These are phyloP conservation scores for Candida pini DNA, from an alignment of 805 yeast genomes.

Conservation along the genomic window DNA sequence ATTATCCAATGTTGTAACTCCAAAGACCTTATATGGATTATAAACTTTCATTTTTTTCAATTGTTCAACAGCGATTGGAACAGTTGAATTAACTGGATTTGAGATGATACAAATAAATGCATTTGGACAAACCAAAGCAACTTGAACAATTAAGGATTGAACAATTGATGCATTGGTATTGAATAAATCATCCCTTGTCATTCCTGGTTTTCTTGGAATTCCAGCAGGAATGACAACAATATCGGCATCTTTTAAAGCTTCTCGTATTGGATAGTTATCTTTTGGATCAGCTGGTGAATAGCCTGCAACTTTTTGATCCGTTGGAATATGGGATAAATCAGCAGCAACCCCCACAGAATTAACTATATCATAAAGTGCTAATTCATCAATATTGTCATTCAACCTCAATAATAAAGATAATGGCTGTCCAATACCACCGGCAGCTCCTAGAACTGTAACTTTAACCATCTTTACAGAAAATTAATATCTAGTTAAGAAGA, in stretches of 20 bases:
- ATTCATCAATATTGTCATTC: constrained; percentile 53
- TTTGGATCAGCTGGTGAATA: constrained; percentile 19
- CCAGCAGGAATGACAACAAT: constrained; percentile 57
- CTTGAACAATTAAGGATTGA: constrained; percentile 44
- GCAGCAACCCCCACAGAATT: constrained; percentile 84
- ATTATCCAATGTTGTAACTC: constrained; percentile 56
- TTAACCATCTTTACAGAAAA: too few relatives aligned
- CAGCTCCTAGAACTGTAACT: constrained; percentile 85
- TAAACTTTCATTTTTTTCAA: constrained; percentile 46
- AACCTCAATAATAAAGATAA: constrained; percentile 75
- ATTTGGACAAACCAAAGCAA: constrained; percentile 42
- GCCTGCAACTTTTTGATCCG: constrained; percentile 19
- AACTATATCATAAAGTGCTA: constrained; percentile 81
- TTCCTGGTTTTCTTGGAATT: constrained; percentile 60
- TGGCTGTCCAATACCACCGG: constrained; percentile 95
- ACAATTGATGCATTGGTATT: constrained; percentile 53
- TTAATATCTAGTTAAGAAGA: too few relatives aligned
- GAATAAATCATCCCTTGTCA: constrained; percentile 60
- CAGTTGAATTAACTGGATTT: constrained; percentile 59
- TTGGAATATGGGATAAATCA: constrained; percentile 71
- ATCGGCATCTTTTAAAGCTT: constrained; percentile 40
- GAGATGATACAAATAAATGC: constrained; percentile 52
- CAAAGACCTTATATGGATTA: constrained; percentile 48
- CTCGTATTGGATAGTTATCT: constrained; percentile 32
- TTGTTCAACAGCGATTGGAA: constrained; percentile 54